These are phyloP conservation scores for Penicillium sp. DNA, from an alignment of 2,329 filamentous ascomycete genomes.

Conservation along the genomic window DNA sequence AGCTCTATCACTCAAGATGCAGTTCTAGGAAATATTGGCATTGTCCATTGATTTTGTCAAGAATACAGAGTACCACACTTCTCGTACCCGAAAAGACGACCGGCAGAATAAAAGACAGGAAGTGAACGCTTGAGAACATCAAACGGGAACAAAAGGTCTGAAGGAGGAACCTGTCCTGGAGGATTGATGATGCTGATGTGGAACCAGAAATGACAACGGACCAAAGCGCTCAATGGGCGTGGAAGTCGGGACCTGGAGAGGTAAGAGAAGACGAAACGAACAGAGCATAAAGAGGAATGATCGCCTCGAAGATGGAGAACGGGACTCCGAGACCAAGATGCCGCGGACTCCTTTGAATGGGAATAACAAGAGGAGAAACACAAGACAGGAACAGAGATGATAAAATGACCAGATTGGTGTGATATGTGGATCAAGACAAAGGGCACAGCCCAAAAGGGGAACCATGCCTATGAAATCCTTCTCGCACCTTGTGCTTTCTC, in stretches of 20 bases:
- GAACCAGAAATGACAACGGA: constrained; percentile 27
- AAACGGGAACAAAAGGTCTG: constrained; percentile 14
- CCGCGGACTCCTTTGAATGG: constrained; percentile 23
- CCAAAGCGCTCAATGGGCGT: constrained; percentile 28
- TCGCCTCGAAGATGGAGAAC: constrained; percentile 14
- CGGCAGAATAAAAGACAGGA: constrained; percentile 9
- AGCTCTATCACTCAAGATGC: too few species aligned
- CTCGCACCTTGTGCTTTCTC: constrained; percentile 13
- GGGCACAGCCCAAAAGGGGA: constrained; percentile 18
- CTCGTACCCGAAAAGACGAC: constrained; percentile 6
- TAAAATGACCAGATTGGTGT: constrained; percentile 22
- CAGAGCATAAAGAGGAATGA: constrained; percentile 9
- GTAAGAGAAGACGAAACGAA: constrained; percentile 11
- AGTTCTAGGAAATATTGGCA: too few species aligned
- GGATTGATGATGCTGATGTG: constrained; percentile 26
- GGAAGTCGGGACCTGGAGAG: constrained; percentile 14
- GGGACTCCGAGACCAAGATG: constrained; percentile 19
- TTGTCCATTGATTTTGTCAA: constrained; percentile 18
- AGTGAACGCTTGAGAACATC: constrained; percentile 20
- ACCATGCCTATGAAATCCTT: constrained; percentile 21
- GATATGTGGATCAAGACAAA: constrained; percentile 18
- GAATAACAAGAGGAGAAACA: constrained; percentile 14
- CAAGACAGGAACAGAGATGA: constrained; percentile 13
- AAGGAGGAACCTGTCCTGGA: constrained; percentile 29
- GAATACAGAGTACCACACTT: constrained; percentile 10